Base-by-base conservation (phyloP, 2,329 filamentous ascomycete genomes). In the Monilinia vaccinii-corymbosi region DNA sequence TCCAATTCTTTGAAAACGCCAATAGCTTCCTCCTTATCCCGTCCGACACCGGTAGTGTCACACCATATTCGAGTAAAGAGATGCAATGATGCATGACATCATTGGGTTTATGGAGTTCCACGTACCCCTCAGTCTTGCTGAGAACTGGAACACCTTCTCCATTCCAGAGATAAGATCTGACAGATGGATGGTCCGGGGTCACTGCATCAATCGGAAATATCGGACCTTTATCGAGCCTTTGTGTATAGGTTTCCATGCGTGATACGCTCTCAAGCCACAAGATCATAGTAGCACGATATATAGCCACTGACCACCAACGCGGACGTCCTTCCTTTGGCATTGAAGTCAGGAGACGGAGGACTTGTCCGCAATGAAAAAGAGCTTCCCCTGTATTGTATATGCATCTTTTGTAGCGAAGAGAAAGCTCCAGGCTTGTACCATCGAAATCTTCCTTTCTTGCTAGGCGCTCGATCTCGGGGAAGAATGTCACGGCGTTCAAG, bases 241-340 rank as follows among this genome's bases (percentile, higher is more conserved):
- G 68, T 46, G 62, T 60, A 28, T 58, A 71, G 31, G 64, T 68
- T 61, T 83, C 78, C 61, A 79, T 75, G 60, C 78, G 77, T 7
- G 75, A 76, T 59, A 86, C 72, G 65, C 82, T 81, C 65, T 87
- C 82, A 2, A 79, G 77, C 84, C 84, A 87, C 2, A 86, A 74
- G 45, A 85, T 79, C 60, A 87, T 74, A 4, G 79, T 79, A 2
- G 79, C 85, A n/a, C 87, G 82, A 70, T 89, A 89, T 45, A 89
- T 75, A 3, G 85, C 86, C 1, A 79, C 81, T n/a, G 83, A 76
- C 86, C 86, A 89, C 86, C 86, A 90, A 42, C 79, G 81, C 7
- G 86, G 86, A 25, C 84, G 79, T 3, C 81, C 76, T 52, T 83
- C 79, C 34, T 75, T 73, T 2, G 82, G 78, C 80, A 89, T 87